These are phyloP conservation scores for Clitopilus hobsonii DNA, from an alignment of 768 basidiomycete genomes.

Conservation along the genomic window DNA sequence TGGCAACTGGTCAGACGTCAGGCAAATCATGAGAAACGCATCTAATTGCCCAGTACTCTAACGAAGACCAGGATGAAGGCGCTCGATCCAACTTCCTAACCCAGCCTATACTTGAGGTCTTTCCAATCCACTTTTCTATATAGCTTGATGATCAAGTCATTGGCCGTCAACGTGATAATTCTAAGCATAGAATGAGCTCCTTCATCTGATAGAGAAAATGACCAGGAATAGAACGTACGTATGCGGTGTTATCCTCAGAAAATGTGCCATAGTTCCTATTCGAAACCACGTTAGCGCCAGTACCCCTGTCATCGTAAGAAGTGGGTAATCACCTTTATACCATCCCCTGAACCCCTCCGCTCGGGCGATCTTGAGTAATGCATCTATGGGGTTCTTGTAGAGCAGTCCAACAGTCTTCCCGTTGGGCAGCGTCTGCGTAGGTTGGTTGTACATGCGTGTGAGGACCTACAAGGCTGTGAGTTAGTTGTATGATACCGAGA, in stretches of 20 bases:
- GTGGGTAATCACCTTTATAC: slow-evolving; percentile 98
- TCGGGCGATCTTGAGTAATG: slow-evolving; percentile 92
- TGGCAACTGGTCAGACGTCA: too few relatives aligned
- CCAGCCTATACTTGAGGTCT: too few relatives aligned
- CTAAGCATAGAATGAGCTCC: too few relatives aligned
- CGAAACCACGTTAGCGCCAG: background rate
- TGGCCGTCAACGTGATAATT: too few relatives aligned
- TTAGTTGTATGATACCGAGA: too few relatives aligned
- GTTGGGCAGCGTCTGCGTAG: slow-evolving; percentile 72
- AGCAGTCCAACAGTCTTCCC: slow-evolving; percentile 71
- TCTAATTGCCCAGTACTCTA: too few relatives aligned
- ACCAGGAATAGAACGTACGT: slow-evolving; percentile 55
- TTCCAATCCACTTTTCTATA: too few relatives aligned
- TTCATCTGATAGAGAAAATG: too few relatives aligned
- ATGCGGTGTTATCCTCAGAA: slow-evolving; percentile 88
- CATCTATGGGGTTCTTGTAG: slow-evolving; percentile 92
- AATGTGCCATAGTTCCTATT: slow-evolving; percentile 87
- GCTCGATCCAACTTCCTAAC: too few relatives aligned
- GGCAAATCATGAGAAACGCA: too few relatives aligned
- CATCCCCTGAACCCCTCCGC: slow-evolving; percentile 85
- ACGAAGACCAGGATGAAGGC: too few relatives aligned
- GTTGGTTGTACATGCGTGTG: slow-evolving; percentile 96
- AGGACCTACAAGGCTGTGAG: slow-evolving; percentile 47
- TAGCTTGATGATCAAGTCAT: too few relatives aligned
- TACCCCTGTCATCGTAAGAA: background rate